Evolutionary conservation across 768 basidiomycete genomes (phyloP), one percentile per base, ranked within the genome.

Genomic region (Boletus bicolor): DNA sequence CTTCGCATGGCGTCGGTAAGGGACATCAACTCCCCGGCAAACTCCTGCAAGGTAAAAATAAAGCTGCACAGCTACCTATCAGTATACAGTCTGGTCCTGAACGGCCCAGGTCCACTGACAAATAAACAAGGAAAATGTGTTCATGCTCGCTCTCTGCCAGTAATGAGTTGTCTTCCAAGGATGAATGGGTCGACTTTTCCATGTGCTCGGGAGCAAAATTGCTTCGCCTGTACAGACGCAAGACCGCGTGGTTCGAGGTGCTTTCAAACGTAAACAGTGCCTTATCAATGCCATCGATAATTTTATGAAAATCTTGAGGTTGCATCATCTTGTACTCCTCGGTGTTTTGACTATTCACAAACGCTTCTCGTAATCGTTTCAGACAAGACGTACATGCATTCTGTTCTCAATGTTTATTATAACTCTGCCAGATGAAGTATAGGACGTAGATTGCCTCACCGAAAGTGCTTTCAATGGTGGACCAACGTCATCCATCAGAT

Each of bases 21-120:
- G 19, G 83, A 84, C 34, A 88, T 77, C 49, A 96, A 72, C 70
- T 98, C 96, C 55, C 81, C 77, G 8, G 91, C 82, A 68, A 98
- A 98, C 67, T 98, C 97, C 72, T 99, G 93, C 43, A 98, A 70
- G 0, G 93, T 96, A 72, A 98, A 99, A 60, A 97, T 89, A 73
- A 96, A 98, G 76, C 94, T 97, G 59, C 26, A 46, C 28, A 45
- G 36, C 44, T n/a, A 30, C 44, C 3, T 6, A 41, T 69, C 52
- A 70, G 52, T 3, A 45, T 3, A 26, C 38, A 43, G 14, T 8
- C 17, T 17, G 46, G 17, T 17, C 7, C 11, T 12, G 26, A 53
- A 53, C 3, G 39, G 35, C 42, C 39, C 11, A 15, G 46, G 21
- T 30, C 7, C n/a, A 77, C 92, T 68, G 58, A 95, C 94, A 94